Evolutionary conservation across 2,329 filamentous ascomycete genomes (phyloP), one percentile per base, ranked within the genome.

Genomic region (Fusarium sp.): DNA sequence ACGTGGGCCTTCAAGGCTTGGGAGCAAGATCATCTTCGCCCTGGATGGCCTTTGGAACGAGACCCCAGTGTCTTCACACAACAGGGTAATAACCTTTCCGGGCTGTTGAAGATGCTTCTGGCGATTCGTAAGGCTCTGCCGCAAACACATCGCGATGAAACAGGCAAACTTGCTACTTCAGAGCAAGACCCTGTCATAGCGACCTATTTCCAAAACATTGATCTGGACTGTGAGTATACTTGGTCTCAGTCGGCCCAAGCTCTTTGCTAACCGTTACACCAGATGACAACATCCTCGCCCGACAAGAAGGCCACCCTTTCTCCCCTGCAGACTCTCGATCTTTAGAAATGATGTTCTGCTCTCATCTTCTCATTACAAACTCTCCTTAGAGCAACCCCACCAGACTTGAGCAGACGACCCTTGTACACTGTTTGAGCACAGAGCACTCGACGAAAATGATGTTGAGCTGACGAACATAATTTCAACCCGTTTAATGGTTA

Each of bases 1-100:
- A 91, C 88, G 0, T 91, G 89, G 89, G 86, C 87, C 1, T 91
- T 91, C 79, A 90, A 90, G 67, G 88, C 87, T 3, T 91, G 88
- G 88, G 88, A 90, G 71, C 87, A 90, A 75, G 84, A 88, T 58
- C 85, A 86, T 52, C 83, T 90, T 27, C 83, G 86, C 4, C 83
- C 84, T 1, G 83, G 85, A 45, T 91, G 89, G 89, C 89, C 89
- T 6, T 81, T 91, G 5, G 87, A 88, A 74, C 78, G 81, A 40
- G 85, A 86, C 10, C 89, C 89, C 0, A 79, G 81, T 52, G 81
- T 82, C 53, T 91, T 87, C 73, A 86, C 87, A 1, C 83, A 85
- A 58, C 88, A 91, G 69, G 88, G 88, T 18, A 84, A 86, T 47
- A 84, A 85, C 34, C 82, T 91, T 9, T 87, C 87, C 7, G 83